Base-by-base conservation (phyloP, 208 protist genomes). In the Phytomonas sp. region DNA sequence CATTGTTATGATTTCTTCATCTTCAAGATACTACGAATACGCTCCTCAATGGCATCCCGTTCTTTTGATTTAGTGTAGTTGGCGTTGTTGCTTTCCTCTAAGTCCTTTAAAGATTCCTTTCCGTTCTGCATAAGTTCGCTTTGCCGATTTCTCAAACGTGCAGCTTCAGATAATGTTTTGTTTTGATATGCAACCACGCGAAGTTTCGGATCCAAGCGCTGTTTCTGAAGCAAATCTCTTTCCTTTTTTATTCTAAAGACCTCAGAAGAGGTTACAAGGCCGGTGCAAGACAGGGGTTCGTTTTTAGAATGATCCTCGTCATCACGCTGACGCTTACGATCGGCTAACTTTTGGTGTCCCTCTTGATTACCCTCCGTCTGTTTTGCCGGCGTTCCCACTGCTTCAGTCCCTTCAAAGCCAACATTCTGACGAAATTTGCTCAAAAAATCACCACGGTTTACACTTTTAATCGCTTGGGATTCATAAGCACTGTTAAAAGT, bases 121-220 rank as follows among this genome's bases (percentile, higher is more conserved):
- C 34, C 34, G 8, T 37, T 37, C 34, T 37, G 34, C 34, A 37
- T 37, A 37, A 37, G 42, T 37, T 74, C 72, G 45, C 42, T 12
- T 26, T 62, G n/a, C 10, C 37, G 56, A 7, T 63, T 45, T 63
- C 76, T 72, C 56, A 72, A 64, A 6, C 77, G 75, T 2, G 90
- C 90, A 4, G 82, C 87, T 8, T 66, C 79, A 6, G 87, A 86
- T 49, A 95, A 84, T 0, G 75, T 82, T 29, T 71, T 68, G 69
- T 95, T 90, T 37, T 92, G 75, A 64, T 87, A 84, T 32, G 75
- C 65, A 69, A 80, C 66, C 59, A 93, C 78, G 29, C 80, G 77
- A 34, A 75, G 36, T 8, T 93, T 72, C 4, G 90, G 90, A 65
- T 95, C 90, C 12, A 88, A 77, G 7, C 78, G 72, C 52, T 82